Evolutionary conservation across 176 grass and related monocot genomes (phyloP).

Genomic region (Cocos nucifera): DNA sequence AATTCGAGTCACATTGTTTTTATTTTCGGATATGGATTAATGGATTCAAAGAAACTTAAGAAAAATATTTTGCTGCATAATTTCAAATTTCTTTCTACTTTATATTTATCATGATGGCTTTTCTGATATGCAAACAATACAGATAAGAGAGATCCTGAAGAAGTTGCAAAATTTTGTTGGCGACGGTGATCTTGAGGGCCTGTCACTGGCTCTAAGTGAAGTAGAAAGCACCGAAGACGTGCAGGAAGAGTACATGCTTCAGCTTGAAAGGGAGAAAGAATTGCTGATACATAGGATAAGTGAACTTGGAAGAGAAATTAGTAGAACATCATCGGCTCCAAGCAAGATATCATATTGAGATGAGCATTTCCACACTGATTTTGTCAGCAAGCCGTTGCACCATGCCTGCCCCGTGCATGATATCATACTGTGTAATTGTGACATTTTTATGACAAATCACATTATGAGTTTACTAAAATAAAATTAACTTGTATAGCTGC

Average conservation of each 20-base stretch:
- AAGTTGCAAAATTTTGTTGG: constrained; percentile 49
- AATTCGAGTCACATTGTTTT: too few species aligned
- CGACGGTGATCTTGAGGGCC: constrained; percentile 57
- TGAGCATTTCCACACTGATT: too few species aligned
- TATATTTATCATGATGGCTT: not conserved
- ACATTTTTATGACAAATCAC: not conserved
- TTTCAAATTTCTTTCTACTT: too few species aligned
- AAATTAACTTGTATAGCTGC: too few species aligned
- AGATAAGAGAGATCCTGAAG: constrained; percentile 63
- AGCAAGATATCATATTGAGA: constrained; percentile 29
- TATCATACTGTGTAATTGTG: not conserved
- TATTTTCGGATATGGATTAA: too few species aligned
- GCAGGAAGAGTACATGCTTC: constrained; percentile 55
- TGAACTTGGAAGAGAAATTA: constrained; percentile 62
- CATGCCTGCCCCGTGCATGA: too few species aligned
- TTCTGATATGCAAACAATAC: not conserved
- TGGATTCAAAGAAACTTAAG: too few species aligned
- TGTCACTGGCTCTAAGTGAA: constrained; percentile 51
- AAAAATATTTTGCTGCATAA: too few species aligned
- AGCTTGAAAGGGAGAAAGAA: constrained; percentile 70
- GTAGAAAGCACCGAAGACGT: constrained; percentile 51
- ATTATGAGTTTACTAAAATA: too few species aligned
- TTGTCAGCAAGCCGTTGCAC: too few species aligned
- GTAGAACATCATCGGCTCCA: constrained; percentile 52
- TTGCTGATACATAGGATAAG: constrained; percentile 38